Evolutionary conservation across 225 moss, liverwort and hornwort species (phyloP).

Genomic region (Takakia lepidozioides): DNA sequence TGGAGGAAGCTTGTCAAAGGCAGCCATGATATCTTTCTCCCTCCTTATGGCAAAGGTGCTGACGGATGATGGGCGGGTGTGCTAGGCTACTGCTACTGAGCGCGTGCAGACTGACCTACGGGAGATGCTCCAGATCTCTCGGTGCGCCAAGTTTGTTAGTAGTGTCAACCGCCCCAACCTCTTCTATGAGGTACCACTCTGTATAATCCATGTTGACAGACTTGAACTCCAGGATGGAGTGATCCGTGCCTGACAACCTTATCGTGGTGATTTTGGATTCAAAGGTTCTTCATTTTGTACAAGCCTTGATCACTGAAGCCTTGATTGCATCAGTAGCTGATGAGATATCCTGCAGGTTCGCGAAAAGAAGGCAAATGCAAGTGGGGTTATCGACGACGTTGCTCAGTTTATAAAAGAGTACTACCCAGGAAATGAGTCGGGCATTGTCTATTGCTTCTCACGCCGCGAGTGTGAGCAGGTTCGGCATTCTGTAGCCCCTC

Average conservation of each 20-base stretch:
- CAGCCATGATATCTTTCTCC: neutral
- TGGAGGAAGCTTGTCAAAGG: no score
- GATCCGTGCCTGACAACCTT: no score
- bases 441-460: conserved; percentile 94
- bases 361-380: conserved; percentile 82
- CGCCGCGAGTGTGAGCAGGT: conserved; percentile 98
- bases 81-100: conserved; percentile 95
- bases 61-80: conserved; percentile 23
- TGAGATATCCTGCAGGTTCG: conserved; percentile 41
- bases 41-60: conserved; percentile 1
- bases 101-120: conserved; percentile 83
- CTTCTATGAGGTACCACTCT: conserved; percentile 73
- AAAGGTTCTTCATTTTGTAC: no score
- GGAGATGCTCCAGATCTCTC: conserved; percentile 88
- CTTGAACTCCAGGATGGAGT: neutral
- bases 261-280: no score
- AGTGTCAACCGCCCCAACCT: conserved; percentile 90
- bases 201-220: neutral
- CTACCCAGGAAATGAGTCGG: conserved; percentile 75
- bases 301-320: no score
- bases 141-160: conserved; percentile 90
- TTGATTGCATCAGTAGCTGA: no score
- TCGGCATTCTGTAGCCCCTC: no score
- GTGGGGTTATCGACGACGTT: conserved; percentile 82
- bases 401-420: conserved; percentile 77